phyloP scores from a whole-genome alignment of 2,329 filamentous ascomycete species.

The Colletotrichum sp. region DNA sequence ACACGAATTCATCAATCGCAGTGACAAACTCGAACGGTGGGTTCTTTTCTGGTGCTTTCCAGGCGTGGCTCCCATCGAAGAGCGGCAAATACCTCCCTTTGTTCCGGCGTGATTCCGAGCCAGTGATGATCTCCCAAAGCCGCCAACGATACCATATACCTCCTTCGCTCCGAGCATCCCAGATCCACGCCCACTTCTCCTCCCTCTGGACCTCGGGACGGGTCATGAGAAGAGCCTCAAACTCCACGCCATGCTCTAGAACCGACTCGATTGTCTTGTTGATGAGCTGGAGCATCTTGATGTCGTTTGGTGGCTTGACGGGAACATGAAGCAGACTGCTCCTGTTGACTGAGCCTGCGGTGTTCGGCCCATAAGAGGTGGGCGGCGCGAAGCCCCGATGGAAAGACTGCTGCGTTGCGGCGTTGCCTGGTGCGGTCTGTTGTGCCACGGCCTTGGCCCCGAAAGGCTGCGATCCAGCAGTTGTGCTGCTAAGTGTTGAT shows the following conservation, averaged over 20 bases:
- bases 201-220: constrained; percentile 82
- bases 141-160: constrained; percentile 94
- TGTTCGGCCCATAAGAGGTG: constrained; percentile 62
- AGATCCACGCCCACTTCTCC: constrained; percentile 94
- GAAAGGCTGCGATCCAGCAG: constrained; percentile 69
- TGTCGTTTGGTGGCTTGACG: constrained; percentile 77
- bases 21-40: constrained; percentile 85
- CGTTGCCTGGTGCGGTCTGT: constrained; percentile 34
- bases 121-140: constrained; percentile 85
- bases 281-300: constrained; percentile 81
- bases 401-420: constrained; percentile 48
- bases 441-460: constrained; percentile 73
- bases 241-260: constrained; percentile 81
- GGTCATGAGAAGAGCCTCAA: constrained; percentile 92
- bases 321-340: constrained; percentile 67
- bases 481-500: constrained; percentile 46
- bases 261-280: constrained; percentile 87
- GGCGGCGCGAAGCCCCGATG: constrained; percentile 78
- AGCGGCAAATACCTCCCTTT: constrained; percentile 65
- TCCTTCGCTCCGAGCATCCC: constrained; percentile 79
- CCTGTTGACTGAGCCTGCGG: constrained; percentile 46
- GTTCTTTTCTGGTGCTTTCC: constrained; percentile 75
- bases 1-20: constrained; percentile 77
- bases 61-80: constrained; percentile 79
- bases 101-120: constrained; percentile 51